Evolutionary conservation across 768 basidiomycete species (phyloP).

Genomic region (Hydnum rufescens): DNA sequence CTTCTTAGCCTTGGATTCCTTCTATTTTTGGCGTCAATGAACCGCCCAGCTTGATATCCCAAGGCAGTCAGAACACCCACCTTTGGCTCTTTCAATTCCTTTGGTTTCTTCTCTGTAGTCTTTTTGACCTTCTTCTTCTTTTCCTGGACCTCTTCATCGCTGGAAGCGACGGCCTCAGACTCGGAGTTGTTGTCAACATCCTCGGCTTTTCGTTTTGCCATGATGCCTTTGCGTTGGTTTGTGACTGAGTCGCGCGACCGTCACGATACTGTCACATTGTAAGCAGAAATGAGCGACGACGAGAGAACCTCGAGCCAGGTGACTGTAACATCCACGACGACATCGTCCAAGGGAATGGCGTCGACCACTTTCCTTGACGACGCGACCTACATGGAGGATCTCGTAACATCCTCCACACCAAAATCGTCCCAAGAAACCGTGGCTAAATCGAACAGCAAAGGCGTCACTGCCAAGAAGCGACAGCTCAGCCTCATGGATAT

Average conservation of each 20-base stretch:
- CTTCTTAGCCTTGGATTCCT: background rate
- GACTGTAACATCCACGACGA: background rate
- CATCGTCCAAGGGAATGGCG: background rate
- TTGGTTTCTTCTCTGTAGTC: background rate
- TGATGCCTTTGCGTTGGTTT: background rate
- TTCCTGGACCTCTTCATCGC: background rate
- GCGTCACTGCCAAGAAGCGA: background rate
- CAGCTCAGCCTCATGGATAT: background rate
- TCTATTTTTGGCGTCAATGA: background rate
- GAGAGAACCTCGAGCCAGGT: background rate
- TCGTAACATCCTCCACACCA: background rate
- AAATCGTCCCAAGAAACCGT: background rate
- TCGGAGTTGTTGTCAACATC: background rate
- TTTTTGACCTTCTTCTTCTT: background rate
- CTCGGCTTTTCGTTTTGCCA: background rate
- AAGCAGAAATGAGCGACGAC: no score
- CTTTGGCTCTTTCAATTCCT: background rate
- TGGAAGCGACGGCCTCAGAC: background rate
- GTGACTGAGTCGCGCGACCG: no score
- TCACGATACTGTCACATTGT: no score
- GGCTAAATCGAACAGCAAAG: background rate
- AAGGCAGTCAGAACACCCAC: background rate
- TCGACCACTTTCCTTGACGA: background rate
- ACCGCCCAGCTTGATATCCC: background rate
- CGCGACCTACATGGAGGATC: background rate